A percentile compares a stretch with the other conserved stretches of the same genome.
phyloP scores from a whole-genome alignment of 1,284 basidiomycete species.

The Ustilago shanxiensis region DNA sequence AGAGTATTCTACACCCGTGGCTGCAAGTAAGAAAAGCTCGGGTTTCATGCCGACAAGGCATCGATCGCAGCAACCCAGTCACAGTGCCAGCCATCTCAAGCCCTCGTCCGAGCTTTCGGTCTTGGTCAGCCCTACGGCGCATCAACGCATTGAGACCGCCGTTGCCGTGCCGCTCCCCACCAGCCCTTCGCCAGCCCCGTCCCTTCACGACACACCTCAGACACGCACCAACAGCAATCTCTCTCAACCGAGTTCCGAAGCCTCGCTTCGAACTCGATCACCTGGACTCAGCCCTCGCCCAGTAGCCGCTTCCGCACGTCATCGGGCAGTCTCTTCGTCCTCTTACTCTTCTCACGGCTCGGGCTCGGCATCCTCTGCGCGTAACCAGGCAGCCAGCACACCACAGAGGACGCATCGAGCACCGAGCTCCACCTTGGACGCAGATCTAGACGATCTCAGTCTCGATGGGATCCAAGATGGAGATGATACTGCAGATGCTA shows the following conservation, averaged over 20 bases:
- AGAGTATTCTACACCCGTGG: conserved; percentile 35
- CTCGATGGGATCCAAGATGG: conserved; percentile 18
- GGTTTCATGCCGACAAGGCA: conserved; percentile 43
- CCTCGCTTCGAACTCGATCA: conserved; percentile 28
- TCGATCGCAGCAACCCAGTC: conserved; percentile 15
- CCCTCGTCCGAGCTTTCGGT: conserved; percentile 29
- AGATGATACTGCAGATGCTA: conserved; percentile 36
- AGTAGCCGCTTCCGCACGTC: conserved; percentile 7
- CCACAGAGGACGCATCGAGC: conserved; percentile 2
- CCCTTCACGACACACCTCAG: conserved; percentile 14
- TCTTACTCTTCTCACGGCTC: conserved; percentile 45
- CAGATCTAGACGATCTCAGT: conserved; percentile 35
- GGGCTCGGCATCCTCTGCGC: conserved; percentile 22
- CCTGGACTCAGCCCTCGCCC: conserved; percentile 27
- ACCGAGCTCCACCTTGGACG: background rate
- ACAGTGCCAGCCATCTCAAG: conserved; percentile 8
- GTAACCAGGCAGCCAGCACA: conserved; percentile 16
- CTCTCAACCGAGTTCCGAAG: conserved; percentile 16
- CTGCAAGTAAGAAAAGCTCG: conserved; percentile 18
- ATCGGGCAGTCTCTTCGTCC: conserved; percentile 41
- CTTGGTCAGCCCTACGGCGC: conserved; percentile 35
- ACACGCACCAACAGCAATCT: conserved; percentile 17
- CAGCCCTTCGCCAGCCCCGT: conserved; percentile 30
- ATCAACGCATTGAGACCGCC: conserved; percentile 38
- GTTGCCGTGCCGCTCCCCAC: conserved; percentile 40